A percentile compares a stretch with the other conserved stretches of the same genome.
These are phyloP conservation scores for Amyloporia xantha DNA, from an alignment of 768 basidiomycete species.

Conservation along the genomic window DNA sequence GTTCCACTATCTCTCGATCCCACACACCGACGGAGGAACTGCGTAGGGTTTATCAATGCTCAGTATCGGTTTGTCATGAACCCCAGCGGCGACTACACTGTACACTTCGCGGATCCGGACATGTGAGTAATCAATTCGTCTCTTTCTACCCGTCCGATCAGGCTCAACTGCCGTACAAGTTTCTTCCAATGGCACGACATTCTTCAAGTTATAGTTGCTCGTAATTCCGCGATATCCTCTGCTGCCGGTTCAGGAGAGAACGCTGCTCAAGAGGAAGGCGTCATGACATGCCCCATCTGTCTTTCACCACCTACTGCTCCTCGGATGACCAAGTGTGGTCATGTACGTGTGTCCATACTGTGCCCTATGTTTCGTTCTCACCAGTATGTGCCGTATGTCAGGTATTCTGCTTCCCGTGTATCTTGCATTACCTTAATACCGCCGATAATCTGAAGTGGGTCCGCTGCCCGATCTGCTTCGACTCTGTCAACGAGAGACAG, in stretches of 20 bases:
- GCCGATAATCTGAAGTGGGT: constrained; percentile 83
- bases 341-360: constrained; percentile 53
- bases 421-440: constrained; percentile 81
- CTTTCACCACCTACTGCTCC: constrained; percentile 85
- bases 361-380: constrained; percentile 6
- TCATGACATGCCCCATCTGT: constrained; percentile 89
- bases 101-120: constrained; percentile 95
- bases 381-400: constrained; percentile 23
- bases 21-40: too few relatives aligned
- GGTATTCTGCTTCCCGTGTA: constrained; percentile 95
- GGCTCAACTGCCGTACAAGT: constrained; percentile 33
- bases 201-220: constrained; percentile 89
- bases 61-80: constrained; percentile 96
- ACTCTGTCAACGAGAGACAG: constrained; percentile 84
- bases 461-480: constrained; percentile 94
- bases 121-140: constrained; percentile 61
- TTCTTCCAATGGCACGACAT: constrained; percentile 97
- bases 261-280: constrained; percentile 45
- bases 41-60: constrained; percentile 91
- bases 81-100: constrained; percentile 86
- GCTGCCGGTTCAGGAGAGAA: constrained; percentile 43
- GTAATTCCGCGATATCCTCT: constrained; percentile 66
- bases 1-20: constrained; percentile 11
- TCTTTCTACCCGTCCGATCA: too few relatives aligned
- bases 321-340: constrained; percentile 95